These are phyloP conservation scores for Sclerotinia minor DNA, from an alignment of 2,329 filamentous ascomycete genomes.

Conservation along the genomic window DNA sequence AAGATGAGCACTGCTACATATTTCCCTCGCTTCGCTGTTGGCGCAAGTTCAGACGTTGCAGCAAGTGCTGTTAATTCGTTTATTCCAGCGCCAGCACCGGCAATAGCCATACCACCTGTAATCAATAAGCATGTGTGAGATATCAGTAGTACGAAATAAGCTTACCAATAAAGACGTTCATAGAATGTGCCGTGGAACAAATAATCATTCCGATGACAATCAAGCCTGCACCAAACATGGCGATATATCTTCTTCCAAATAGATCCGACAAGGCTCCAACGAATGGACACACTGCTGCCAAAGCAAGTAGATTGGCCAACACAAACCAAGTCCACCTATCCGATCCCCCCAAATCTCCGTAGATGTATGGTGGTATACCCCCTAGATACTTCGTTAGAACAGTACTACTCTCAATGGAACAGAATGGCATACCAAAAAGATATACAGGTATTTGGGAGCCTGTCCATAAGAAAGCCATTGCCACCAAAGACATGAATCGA, in stretches of 20 bases:
- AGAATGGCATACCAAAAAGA: slow-evolving; percentile 45
- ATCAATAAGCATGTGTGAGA: slow-evolving; percentile 4
- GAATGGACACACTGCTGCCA: slow-evolving; percentile 60
- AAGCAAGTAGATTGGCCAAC: slow-evolving; percentile 54
- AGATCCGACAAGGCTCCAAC: slow-evolving; percentile 67
- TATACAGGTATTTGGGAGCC: slow-evolving; percentile 62
- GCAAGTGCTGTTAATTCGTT: slow-evolving; percentile 66
- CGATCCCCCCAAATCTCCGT: slow-evolving; percentile 57
- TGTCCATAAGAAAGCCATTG: slow-evolving; percentile 62
- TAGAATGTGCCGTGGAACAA: slow-evolving; percentile 55
- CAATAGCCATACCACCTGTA: slow-evolving; percentile 52
- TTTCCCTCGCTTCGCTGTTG: slow-evolving; percentile 60
- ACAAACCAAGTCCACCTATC: slow-evolving; percentile 44
- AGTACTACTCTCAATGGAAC: background rate
- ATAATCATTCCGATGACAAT: slow-evolving; percentile 62
- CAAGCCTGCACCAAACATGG: slow-evolving; percentile 52
- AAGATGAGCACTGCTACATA: slow-evolving; percentile 62
- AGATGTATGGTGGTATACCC: slow-evolving; percentile 55
- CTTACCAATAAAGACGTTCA: slow-evolving; percentile 62
- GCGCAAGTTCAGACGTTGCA: slow-evolving; percentile 67
- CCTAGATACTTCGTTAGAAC: slow-evolving; percentile 36
- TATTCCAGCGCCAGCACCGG: slow-evolving; percentile 65
- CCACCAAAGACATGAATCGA: slow-evolving; percentile 58
- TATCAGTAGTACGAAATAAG: background rate
- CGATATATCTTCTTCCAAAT: slow-evolving; percentile 61